Evolutionary conservation across 768 basidiomycete species (phyloP), one percentile per base, ranked within the genome.

Genomic region (Lepiota venenata): DNA sequence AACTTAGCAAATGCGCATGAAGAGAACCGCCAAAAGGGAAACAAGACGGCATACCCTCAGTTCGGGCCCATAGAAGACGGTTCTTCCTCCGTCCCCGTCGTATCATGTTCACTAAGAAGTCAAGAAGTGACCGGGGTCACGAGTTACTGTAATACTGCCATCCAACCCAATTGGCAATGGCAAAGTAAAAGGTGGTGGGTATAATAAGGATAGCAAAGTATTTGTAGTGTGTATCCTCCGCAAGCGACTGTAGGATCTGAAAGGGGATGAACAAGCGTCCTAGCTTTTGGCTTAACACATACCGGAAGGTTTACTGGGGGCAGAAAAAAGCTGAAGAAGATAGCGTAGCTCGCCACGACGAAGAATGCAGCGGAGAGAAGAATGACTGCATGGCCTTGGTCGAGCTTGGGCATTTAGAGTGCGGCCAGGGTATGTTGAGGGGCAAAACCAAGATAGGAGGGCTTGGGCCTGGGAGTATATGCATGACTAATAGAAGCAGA

Each of bases 111-210:
- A 22, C n/a, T 27, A 21, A 11, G 29, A 41, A 11, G 37, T 20
- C n/a, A 42, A 54, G 39, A 37, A 20, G 35, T 14, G 32, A 16
- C 5, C 14, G 21, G 37, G n/a, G 37, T 82, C 69, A 95, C 10
- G 93, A 92, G 68, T 94, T 93, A 41, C 89, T 84, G 66, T 92
- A 98, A 69, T 93, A 97, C 69, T 98, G 93, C 93, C 94, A 98
- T 39, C 95, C 95, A 37, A 96, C 91, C 96, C 96, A 98, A 64
- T 98, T 98, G 39, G 93, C 93, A 63, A 98, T 98, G 50, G 93
- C 89, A 68, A 94, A 96, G 70, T 92, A 94, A 38, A 87, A 77
- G 9, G 79, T 82, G 7, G 86, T 85, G 11, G 96, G 93, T 42
- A 98, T 79, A 41, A 94, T 74, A 37, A 97, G 71, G 10, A 94